Conservation (phyloP, 345 rosid genomes). For the Eucalyptus sp. region DNA sequence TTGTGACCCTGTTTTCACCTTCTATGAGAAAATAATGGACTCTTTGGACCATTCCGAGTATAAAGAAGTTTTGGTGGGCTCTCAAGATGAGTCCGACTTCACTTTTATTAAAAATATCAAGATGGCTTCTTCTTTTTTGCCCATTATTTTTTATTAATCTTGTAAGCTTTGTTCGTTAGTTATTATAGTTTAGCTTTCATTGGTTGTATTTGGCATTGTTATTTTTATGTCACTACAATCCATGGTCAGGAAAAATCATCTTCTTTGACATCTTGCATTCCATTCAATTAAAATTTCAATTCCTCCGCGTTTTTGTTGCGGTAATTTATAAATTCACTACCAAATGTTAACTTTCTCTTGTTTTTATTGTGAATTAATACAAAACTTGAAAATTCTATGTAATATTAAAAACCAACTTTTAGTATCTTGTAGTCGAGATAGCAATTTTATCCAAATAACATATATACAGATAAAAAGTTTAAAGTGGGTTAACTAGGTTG, state of each 20-base stretch:
- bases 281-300: not conserved
- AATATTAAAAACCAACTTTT: too few species aligned
- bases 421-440: too few species aligned
- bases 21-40: too few species aligned
- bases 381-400: not conserved
- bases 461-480: too few species aligned
- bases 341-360: not conserved
- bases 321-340: not conserved
- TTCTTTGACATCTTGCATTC: not conserved
- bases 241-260: not conserved
- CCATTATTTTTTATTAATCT: too few species aligned
- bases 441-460: not conserved
- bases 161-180: not conserved
- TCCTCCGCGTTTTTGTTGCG: not conserved
- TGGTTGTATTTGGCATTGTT: not conserved
- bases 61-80: not conserved
- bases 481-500: not conserved
- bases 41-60: not conserved
- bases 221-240: not conserved
- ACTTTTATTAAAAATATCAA: too few species aligned
- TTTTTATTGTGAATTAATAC: not conserved
- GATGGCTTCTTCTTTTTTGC: not conserved
- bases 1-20: not conserved
- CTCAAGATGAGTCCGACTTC: fast-evolving
- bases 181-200: too few species aligned